Base-by-base conservation (phyloP, 805 yeast genomes). In the Yarrowia deformans region DNA sequence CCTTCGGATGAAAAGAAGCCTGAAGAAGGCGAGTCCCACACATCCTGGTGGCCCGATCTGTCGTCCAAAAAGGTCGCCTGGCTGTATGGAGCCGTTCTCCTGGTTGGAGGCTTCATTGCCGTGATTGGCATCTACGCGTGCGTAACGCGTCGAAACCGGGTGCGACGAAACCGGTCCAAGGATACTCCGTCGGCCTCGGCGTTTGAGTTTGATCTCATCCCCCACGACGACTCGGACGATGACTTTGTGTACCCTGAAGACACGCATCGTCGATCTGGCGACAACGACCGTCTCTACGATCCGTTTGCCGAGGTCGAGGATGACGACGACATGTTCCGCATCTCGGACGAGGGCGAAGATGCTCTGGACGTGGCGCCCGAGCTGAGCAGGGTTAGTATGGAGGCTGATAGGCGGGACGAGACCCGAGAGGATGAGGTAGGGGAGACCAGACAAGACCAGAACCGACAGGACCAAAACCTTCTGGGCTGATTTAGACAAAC, bases 91-190 rank as follows among this genome's bases (percentile, higher is more conserved):
- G 73, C 79, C 2, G 69, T 85, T 80, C 72, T 84, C 81, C 73
- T 82, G 81, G 78, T 85, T 80, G 69, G 77, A 82, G 68, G 81
- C 81, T 46, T 82, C 83, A 37, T 76, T 80, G 70, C 71, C 23
- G 71, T 76, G 8, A 48, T 77, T 14, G 76, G 74, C 8, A 70
- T 78, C n/a, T 84, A 73, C 76, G 80, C 76, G 75, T 85, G 74
- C 75, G 80, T 77, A 70, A 79, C 74, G 71, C 83, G 78, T 82
- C 81, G 77, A 69, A 70, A 75, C 58, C 68, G 60, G 16, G 48
- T 49, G 35, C 40, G 68, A 39, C n/a, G 66, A 43, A 52, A 34
- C 37, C 35, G 58, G 23, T 70, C 69, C 70, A 69, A 69, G 55
- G 50, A 68, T 18, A 32, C 63, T 9, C 70, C 71, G 1, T 37